These are phyloP conservation scores for Scytalidium lignicola DNA, from an alignment of 2,329 filamentous ascomycete genomes.

Conservation along the genomic window DNA sequence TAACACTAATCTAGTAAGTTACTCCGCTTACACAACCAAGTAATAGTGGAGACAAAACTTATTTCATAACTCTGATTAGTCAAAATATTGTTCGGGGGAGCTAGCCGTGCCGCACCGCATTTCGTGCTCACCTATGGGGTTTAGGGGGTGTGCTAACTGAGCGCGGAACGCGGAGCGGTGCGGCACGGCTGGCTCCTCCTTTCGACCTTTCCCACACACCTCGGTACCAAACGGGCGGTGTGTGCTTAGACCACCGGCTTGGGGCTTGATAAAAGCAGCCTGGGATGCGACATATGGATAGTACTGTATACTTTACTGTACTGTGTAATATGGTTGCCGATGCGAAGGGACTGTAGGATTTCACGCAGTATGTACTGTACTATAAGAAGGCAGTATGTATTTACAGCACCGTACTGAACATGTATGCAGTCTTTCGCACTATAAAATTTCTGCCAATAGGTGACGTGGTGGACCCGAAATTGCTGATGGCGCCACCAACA, in stretches of 20 bases:
- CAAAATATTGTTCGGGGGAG: not conserved
- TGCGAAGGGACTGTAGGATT: not conserved
- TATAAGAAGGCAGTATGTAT: too few relatives aligned
- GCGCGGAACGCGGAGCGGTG: not conserved
- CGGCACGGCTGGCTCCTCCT: too few relatives aligned
- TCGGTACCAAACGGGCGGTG: not conserved
- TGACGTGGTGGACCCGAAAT: not conserved
- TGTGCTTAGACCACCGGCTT: not conserved
- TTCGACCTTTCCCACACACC: not conserved
- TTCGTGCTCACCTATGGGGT: conserved; percentile 27
- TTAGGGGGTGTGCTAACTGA: conserved; percentile 21
- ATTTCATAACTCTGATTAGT: not conserved
- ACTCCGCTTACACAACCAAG: not conserved
- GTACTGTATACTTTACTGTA: not conserved
- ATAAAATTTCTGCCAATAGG: not conserved
- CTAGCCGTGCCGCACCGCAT: not conserved
- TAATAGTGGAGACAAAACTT: not conserved
- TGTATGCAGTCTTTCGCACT: not conserved
- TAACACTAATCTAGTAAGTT: not conserved
- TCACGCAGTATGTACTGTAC: not conserved
- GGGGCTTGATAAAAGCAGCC: not conserved
- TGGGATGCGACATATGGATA: not conserved
- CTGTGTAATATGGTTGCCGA: not conserved
- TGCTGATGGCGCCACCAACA: not conserved
- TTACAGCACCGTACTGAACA: not conserved